A percentile compares a stretch with the other conserved stretches of the same genome.
Conservation (phyloP, 345 rosid species). For the Linum trigynum region DNA sequence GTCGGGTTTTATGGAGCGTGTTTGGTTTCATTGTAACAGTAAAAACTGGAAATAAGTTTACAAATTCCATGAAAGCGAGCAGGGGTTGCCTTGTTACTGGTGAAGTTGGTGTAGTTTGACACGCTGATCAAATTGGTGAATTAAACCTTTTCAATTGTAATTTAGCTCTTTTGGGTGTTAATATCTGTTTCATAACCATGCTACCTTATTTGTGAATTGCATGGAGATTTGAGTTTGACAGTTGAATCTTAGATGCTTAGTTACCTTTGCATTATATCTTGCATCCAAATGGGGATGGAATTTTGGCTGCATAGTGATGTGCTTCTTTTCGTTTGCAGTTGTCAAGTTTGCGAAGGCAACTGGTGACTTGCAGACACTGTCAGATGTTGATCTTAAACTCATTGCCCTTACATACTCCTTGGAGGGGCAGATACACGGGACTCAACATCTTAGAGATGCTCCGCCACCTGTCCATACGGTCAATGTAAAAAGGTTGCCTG, state of each 20-base stretch:
- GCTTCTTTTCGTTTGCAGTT: slow-evolving; percentile 27
- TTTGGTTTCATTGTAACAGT: too few relatives aligned
- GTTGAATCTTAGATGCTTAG: background rate
- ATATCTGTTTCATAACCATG: too few relatives aligned
- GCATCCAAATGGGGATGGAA: background rate
- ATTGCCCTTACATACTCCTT: slow-evolving; percentile 76
- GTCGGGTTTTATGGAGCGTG: too few relatives aligned
- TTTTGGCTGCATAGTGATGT: background rate
- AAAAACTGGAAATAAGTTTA: too few relatives aligned
- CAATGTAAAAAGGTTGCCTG: slow-evolving; percentile 70
- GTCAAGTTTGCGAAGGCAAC: slow-evolving; percentile 77
- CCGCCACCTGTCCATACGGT: slow-evolving; percentile 79
- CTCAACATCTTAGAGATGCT: slow-evolving; percentile 50
- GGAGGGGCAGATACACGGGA: slow-evolving; percentile 81
- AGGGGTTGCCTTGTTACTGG: too few relatives aligned
- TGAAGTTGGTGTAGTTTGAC: too few relatives aligned
- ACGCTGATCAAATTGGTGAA: too few relatives aligned
- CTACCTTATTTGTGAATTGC: too few relatives aligned
- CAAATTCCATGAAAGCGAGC: too few relatives aligned
- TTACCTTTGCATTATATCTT: background rate
- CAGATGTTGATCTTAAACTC: slow-evolving; percentile 75
- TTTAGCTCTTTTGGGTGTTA: too few relatives aligned
- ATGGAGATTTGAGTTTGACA: too few relatives aligned
- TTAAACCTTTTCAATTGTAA: too few relatives aligned
- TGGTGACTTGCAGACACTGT: slow-evolving; percentile 84